These are phyloP conservation scores for Aspergillus saccharolyticus DNA, from an alignment of 495 filamentous ascomycete genomes.

Conservation along the genomic window DNA sequence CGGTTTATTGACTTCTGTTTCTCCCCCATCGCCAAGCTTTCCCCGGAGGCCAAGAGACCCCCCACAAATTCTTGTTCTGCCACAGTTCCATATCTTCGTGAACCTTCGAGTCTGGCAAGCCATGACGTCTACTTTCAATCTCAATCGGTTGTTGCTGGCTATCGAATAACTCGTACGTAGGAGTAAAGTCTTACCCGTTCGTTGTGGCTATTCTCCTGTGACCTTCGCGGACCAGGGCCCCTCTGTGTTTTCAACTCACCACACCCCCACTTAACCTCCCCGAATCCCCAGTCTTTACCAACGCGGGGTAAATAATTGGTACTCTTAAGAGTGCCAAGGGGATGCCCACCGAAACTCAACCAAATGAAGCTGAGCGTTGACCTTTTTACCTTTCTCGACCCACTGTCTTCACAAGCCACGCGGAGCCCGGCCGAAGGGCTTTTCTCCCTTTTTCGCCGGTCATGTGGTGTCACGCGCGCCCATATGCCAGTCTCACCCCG, in stretches of 20 bases:
- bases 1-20: background rate
- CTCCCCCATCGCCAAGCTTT: background rate
- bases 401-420: background rate
- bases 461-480: background rate
- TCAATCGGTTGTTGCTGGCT: background rate
- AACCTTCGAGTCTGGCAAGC: background rate
- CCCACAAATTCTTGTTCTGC: background rate
- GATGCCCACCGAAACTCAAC: background rate
- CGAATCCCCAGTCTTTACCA: background rate
- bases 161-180: background rate
- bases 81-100: background rate
- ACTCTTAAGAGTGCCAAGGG: background rate
- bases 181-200: too few relatives aligned
- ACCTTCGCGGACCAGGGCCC: background rate
- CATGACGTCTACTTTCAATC: background rate
- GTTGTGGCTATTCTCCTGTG: too few relatives aligned
- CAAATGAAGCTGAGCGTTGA: background rate
- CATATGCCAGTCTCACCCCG: background rate
- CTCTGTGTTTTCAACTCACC: too few relatives aligned
- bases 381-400: background rate
- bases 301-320: background rate
- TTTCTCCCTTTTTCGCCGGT: background rate
- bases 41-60: background rate
- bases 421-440: background rate
- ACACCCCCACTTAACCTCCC: too few relatives aligned